Conservation (phyloP, 2,329 filamentous ascomycete genomes). For the Diaporthe australafricana region DNA sequence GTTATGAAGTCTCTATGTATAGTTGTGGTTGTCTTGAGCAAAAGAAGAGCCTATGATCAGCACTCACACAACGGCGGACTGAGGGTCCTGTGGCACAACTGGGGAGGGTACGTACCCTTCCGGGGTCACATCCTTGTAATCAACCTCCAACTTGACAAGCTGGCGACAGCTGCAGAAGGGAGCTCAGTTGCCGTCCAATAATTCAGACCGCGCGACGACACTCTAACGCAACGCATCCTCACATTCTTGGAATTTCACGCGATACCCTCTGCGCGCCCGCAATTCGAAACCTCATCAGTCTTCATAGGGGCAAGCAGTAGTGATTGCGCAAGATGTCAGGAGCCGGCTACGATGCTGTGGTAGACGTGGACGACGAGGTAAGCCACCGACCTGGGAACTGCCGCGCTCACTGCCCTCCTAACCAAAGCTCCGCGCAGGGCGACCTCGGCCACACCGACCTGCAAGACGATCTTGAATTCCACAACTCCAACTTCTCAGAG, state of each 20-base stretch:
- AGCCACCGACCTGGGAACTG: slow-evolving; percentile 36
- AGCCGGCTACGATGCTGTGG: slow-evolving; percentile 95
- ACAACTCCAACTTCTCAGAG: slow-evolving; percentile 87
- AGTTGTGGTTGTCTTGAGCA: background rate
- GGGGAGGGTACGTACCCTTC: slow-evolving; percentile 25
- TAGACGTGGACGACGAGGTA: slow-evolving; percentile 97
- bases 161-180: slow-evolving; percentile 27
- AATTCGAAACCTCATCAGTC: background rate
- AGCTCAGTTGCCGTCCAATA: slow-evolving; percentile 21
- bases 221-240: slow-evolving; percentile 4
- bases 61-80: background rate
- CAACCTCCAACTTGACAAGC: slow-evolving; percentile 31
- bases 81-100: background rate
- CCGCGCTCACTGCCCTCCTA: slow-evolving; percentile 23
- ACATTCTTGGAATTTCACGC: background rate
- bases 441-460: slow-evolving; percentile 98
- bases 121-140: slow-evolving; percentile 29
- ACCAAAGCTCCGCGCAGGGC: slow-evolving; percentile 67
- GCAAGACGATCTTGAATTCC: slow-evolving; percentile 99
- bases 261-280: background rate
- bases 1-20: background rate
- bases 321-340: slow-evolving; percentile 70
- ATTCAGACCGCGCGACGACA: slow-evolving; percentile 42
- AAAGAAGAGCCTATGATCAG: background rate
- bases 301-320: background rate